Conservation (phyloP, 306 rosid species). For the Lagenaria siceraria region DNA sequence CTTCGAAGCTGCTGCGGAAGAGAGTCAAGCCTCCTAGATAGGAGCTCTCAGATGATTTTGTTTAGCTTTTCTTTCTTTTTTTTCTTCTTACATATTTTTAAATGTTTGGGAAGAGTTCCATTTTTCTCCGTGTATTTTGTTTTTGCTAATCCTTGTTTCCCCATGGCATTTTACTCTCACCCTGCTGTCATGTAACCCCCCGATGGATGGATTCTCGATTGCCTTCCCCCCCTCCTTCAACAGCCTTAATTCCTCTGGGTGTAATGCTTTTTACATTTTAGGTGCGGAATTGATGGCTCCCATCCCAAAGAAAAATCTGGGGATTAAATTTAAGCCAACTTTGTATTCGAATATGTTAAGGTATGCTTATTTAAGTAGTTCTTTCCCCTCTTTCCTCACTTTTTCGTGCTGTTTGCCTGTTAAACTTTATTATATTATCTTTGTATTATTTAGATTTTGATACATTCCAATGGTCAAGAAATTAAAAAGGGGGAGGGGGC, state of each 20-base stretch:
- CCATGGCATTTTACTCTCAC: not conserved
- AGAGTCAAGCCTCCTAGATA: conserved; percentile 33
- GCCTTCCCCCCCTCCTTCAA: not conserved
- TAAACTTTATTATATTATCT: too few species aligned
- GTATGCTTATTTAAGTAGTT: not conserved
- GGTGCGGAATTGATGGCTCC: not conserved
- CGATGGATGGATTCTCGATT: not conserved
- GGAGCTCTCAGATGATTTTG: not conserved
- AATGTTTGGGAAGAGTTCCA: not conserved
- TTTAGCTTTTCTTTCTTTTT: not conserved
- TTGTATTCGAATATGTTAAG: not conserved
- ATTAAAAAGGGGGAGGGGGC: too few species aligned
- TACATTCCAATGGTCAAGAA: too few species aligned
- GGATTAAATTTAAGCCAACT: not conserved
- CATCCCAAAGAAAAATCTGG: not conserved
- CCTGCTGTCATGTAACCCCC: not conserved
- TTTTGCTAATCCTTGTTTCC: not conserved
- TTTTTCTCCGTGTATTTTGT: conserved; percentile 1
- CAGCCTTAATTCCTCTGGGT: not conserved
- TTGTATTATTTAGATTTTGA: not conserved
- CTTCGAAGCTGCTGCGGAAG: conserved; percentile 83
- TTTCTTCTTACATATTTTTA: not conserved
- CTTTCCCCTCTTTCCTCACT: not conserved
- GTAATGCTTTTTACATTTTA: not conserved
- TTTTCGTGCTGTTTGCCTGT: not conserved